Percentiles rank a stretch among this genome's conserved stretches.
Evolutionary conservation across 75 land plant genomes (phyloP).

Genomic region (Chamaecyparis obtusa): DNA sequence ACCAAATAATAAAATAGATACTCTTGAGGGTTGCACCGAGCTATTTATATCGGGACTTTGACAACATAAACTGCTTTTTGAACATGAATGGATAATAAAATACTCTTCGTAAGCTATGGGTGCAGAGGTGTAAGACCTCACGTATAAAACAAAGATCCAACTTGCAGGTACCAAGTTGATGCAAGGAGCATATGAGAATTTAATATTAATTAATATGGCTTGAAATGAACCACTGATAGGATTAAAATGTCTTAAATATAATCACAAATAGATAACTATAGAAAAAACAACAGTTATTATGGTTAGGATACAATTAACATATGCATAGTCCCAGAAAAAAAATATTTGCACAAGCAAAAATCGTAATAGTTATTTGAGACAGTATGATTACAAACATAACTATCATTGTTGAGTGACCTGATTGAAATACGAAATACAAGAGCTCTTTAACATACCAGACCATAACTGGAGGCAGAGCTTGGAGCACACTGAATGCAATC

Average conservation of each 20-base stretch:
- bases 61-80: neutral
- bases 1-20: neutral
- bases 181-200: neutral
- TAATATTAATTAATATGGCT: neutral
- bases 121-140: neutral
- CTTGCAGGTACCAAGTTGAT: neutral
- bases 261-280: neutral
- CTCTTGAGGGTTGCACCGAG: neutral
- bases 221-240: neutral
- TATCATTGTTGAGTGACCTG: neutral
- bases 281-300: neutral
- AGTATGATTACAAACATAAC: neutral
- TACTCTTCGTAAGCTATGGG: neutral
- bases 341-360: neutral
- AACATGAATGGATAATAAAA: neutral
- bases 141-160: neutral
- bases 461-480: conserved; percentile 34
- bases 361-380: neutral
- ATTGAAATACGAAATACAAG: neutral
- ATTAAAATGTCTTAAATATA: neutral
- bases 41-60: too few relatives aligned
- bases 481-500: conserved; percentile 82
- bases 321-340: neutral
- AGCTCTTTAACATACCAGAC: conserved; percentile 38
- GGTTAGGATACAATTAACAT: too few relatives aligned